A percentile compares a stretch with the other conserved stretches of the same genome.
These are phyloP conservation scores for Pyronema domesticum DNA, from an alignment of 495 filamentous ascomycete species.

Conservation along the genomic window DNA sequence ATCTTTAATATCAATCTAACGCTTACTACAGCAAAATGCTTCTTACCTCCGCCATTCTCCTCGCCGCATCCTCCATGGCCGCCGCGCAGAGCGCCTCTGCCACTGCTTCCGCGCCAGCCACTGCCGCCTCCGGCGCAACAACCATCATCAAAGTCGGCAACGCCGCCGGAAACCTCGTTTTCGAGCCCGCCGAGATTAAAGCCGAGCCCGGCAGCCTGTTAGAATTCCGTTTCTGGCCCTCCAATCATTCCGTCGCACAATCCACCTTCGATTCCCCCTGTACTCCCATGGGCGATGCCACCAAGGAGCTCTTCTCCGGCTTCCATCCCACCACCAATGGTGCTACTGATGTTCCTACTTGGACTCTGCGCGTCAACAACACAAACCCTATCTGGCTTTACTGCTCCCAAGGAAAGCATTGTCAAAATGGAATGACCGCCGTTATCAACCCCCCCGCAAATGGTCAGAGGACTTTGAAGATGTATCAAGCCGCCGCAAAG, in stretches of 20 bases:
- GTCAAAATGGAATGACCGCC: constrained; percentile 34
- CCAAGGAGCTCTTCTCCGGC: constrained; percentile 44
- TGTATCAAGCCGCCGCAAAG: constrained; percentile 9
- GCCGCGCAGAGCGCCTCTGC: constrained; percentile 1
- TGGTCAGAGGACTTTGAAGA: constrained; percentile 1
- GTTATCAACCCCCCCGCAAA: constrained; percentile 28
- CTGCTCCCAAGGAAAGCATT: constrained; percentile 33
- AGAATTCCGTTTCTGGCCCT: constrained; percentile 37
- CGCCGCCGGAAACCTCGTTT: constrained; percentile 8
- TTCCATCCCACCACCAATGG: constrained; percentile 36
- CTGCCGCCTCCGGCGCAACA: constrained; percentile 7
- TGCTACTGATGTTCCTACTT: constrained; percentile 22
- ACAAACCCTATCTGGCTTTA: constrained; percentile 35
- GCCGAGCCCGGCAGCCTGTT: constrained; percentile 31
- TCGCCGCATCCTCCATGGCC: neutral
- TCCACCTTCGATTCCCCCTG: constrained; percentile 31
- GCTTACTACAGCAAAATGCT: too few relatives aligned
- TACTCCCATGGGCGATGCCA: constrained; percentile 27
- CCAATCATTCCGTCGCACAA: constrained; percentile 33
- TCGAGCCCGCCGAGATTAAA: constrained; percentile 20
- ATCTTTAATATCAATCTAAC: too few relatives aligned
- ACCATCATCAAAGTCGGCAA: constrained; percentile 15
- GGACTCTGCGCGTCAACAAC: constrained; percentile 30
- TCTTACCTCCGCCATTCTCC: neutral
- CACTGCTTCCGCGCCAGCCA: constrained; percentile 4